Percentiles rank a stretch among this genome's conserved stretches.
These are phyloP conservation scores for Pichia sporocuriosa DNA, from an alignment of 805 yeast genomes.

Conservation along the genomic window DNA sequence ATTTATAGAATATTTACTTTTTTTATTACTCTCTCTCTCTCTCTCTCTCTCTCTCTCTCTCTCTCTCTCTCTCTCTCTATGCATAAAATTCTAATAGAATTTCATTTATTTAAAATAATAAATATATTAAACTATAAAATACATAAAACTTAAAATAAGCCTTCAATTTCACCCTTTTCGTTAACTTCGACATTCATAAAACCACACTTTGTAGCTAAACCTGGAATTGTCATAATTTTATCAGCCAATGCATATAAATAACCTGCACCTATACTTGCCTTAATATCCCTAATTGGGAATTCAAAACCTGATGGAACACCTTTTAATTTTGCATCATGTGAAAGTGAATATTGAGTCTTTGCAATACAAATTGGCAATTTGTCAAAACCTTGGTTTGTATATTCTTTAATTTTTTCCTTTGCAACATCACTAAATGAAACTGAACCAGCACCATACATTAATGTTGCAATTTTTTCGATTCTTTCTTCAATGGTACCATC, in stretches of 20 bases:
- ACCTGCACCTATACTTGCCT: slow-evolving; percentile 95
- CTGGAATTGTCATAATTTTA: slow-evolving; percentile 96
- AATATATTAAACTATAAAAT: too few species aligned
- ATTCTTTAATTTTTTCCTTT: slow-evolving; percentile 68
- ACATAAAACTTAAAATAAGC: slow-evolving; percentile 66
- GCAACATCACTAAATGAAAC: slow-evolving; percentile 83
- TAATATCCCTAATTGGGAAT: slow-evolving; percentile 89
- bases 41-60: too few species aligned
- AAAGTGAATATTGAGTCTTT: slow-evolving; percentile 92
- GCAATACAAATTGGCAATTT: slow-evolving; percentile 94
- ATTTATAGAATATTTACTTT: too few species aligned
- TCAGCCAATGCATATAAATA: slow-evolving; percentile 95
- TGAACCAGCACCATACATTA: slow-evolving; percentile 89
- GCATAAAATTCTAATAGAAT: too few species aligned
- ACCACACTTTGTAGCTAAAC: slow-evolving; percentile 92
- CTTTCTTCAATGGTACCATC: slow-evolving; percentile 70
- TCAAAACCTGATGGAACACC: slow-evolving; percentile 94
- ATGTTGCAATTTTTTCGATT: slow-evolving; percentile 67
- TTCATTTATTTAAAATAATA: too few species aligned
- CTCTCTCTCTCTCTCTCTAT: too few species aligned
- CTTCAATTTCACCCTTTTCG: slow-evolving; percentile 87
- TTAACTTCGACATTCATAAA: slow-evolving; percentile 95
- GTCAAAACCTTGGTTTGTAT: slow-evolving; percentile 82
- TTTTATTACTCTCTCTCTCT: too few species aligned
- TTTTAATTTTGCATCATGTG: slow-evolving; percentile 88